Percentiles rank a stretch among this genome's conserved stretches.
These are phyloP conservation scores for Tephrocybe sp. DNA, from an alignment of 768 basidiomycete genomes.

Conservation along the genomic window DNA sequence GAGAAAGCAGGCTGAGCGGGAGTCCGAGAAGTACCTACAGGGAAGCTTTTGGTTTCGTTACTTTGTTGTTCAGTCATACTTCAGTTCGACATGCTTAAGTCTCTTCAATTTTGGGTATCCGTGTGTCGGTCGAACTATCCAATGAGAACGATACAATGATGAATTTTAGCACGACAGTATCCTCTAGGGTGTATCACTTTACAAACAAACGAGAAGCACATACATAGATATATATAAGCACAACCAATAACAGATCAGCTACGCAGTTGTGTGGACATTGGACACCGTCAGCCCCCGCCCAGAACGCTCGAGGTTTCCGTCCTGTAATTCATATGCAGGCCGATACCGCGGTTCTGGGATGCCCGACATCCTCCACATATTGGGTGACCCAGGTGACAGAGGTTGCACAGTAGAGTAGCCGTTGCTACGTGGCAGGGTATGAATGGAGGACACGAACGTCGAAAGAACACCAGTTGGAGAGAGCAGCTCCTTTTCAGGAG, in stretches of 20 bases:
- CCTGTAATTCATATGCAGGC: constrained; percentile 80
- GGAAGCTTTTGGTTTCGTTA: too few relatives aligned
- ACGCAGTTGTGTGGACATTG: neutral
- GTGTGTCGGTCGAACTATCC: too few relatives aligned
- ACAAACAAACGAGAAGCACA: too few relatives aligned
- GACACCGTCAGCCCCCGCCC: constrained; percentile 44
- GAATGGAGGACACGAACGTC: constrained; percentile 27
- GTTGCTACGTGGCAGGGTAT: constrained; percentile 19
- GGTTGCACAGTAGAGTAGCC: neutral
- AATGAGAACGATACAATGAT: too few relatives aligned
- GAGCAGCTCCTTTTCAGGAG: constrained; percentile 15
- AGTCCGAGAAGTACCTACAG: too few relatives aligned
- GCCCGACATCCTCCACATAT: constrained; percentile 13
- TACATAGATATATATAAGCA: neutral
- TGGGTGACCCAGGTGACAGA: constrained; percentile 3
- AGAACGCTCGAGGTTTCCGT: constrained; percentile 72
- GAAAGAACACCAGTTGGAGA: constrained; percentile 30
- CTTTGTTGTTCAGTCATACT: too few relatives aligned
- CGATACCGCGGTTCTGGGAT: constrained; percentile 44
- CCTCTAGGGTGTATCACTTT: too few relatives aligned
- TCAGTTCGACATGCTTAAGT: too few relatives aligned
- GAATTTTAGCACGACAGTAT: too few relatives aligned
- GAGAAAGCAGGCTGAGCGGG: too few relatives aligned
- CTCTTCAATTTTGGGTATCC: too few relatives aligned
- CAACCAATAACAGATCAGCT: neutral